These are phyloP conservation scores for Penicillium macrosclerotiorum DNA, from an alignment of 495 filamentous ascomycete genomes.

Conservation along the genomic window DNA sequence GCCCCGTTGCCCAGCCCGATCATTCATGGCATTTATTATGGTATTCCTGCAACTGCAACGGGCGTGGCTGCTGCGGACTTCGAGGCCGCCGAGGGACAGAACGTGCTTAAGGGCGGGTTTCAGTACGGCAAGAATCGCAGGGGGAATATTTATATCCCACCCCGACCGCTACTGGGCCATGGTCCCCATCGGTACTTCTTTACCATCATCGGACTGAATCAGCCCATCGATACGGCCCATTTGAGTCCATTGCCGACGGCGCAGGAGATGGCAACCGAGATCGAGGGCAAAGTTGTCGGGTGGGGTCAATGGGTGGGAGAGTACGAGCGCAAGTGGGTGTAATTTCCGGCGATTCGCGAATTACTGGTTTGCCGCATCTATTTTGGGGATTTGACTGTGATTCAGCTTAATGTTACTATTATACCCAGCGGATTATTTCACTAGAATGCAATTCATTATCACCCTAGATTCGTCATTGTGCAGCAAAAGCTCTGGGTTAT, in stretches of 20 bases:
- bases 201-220: conserved; percentile 44
- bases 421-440: no score
- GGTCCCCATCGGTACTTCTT: conserved; percentile 53
- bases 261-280: conserved; percentile 33
- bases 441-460: no score
- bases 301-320: conserved; percentile 54
- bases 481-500: no score
- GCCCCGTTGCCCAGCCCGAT: conserved; percentile 45
- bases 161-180: conserved; percentile 42
- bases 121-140: conserved; percentile 42
- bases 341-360: neutral
- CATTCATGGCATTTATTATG: conserved; percentile 47
- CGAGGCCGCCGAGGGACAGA: conserved; percentile 14
- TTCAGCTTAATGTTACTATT: no score
- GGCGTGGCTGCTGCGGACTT: conserved; percentile 40
- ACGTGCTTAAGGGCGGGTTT: conserved; percentile 42
- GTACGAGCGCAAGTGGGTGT: conserved; percentile 38
- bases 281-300: conserved; percentile 46
- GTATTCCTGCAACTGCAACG: conserved; percentile 36
- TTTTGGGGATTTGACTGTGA: no score
- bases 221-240: conserved; percentile 30
- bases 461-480: no score
- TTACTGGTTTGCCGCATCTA: no score
- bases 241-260: conserved; percentile 21
- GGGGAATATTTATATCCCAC: conserved; percentile 37